Evolutionary conservation across 768 basidiomycete species (phyloP).

Genomic region (Termitomyces sp.): DNA sequence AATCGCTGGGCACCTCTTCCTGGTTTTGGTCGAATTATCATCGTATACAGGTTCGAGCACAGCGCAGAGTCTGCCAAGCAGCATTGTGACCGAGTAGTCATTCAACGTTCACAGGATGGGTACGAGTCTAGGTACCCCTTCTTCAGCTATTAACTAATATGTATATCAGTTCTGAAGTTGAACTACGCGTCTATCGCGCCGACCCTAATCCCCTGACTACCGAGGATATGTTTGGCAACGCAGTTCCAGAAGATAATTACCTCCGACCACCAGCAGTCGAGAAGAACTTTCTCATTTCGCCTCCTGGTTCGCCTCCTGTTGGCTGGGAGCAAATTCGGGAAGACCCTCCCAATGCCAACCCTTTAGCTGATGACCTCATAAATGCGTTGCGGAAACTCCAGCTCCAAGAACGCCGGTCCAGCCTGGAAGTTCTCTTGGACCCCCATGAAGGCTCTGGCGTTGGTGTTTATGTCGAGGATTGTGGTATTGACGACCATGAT

Average conservation of each 20-base stretch:
- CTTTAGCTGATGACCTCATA: constrained; percentile 87
- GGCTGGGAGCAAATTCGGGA: constrained; percentile 94
- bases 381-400: constrained; percentile 71
- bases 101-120: constrained; percentile 49
- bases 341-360: constrained; percentile 80
- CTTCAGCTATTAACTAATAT: constrained; percentile 6
- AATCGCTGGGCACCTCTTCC: constrained; percentile 87
- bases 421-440: constrained; percentile 57
- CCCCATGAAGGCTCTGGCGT: constrained; percentile 69
- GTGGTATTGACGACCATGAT: constrained; percentile 36
- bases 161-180: constrained; percentile 37
- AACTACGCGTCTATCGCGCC: constrained; percentile 67
- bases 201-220: constrained; percentile 61
- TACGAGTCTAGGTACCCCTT: constrained; percentile 28
- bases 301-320: constrained; percentile 94
- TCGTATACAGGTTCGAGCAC: constrained; percentile 67
- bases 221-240: constrained; percentile 18
- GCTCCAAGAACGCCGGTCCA: constrained; percentile 36
- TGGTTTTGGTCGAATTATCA: constrained; percentile 75
- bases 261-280: constrained; percentile 76
- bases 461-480: constrained; percentile 75
- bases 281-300: constrained; percentile 97
- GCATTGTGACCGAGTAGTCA: constrained; percentile 57
- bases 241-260: constrained; percentile 43
- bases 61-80: constrained; percentile 65